Base-by-base conservation (phyloP, 768 basidiomycete genomes). In the Tulasnella sp. region DNA sequence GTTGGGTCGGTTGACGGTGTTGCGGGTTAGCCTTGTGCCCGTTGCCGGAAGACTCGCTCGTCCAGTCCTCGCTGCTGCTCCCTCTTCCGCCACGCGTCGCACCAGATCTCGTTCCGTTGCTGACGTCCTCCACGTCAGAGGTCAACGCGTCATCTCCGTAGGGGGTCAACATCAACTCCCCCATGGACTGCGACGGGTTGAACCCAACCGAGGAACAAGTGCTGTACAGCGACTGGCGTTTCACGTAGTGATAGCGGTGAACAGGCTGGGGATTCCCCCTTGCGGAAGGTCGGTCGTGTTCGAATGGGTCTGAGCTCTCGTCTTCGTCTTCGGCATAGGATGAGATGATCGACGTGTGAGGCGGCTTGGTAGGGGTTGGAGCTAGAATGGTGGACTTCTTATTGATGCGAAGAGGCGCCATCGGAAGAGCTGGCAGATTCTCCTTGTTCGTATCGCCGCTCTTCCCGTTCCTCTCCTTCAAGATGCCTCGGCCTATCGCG, bases 121-220 rank as follows among this genome's bases (percentile, higher is more conserved):
- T 72, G 11, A 80, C 31, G 28, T 16, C 79, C 72, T 42, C 42
- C 20, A 74, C 28, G 40, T 64, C 41, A 72, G 79, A 69, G 1
- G 44, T 42, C 37, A 75, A 41, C 20, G 72, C 41, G 3, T 69
- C 79, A 8, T 72, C 42, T 24, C 79, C 79, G 37, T 80, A 80
- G 40, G 18, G 41, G n/a, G 79, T 64, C 22, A 80, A 20, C 79
- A 80, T 80, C 31, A 80, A 3, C 31, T 46, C 44, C 37, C 79
- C 79, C 42, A 80, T 46, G 16, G 79, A 80, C 73, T 77, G 76
- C 3, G 44, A 41, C 14, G 31, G 28, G 79, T 31, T 44, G 48
- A 80, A 18, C 28, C 31, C 40, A 34, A 18, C 69, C 9, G 41
- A 41, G 9, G 77, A 37, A n/a, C 28, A 22, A 22, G 18, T 42